Evolutionary conservation across 1,284 basidiomycete species (phyloP), one percentile per base, ranked within the genome.

Genomic region (Fomitopsis pinicola): DNA sequence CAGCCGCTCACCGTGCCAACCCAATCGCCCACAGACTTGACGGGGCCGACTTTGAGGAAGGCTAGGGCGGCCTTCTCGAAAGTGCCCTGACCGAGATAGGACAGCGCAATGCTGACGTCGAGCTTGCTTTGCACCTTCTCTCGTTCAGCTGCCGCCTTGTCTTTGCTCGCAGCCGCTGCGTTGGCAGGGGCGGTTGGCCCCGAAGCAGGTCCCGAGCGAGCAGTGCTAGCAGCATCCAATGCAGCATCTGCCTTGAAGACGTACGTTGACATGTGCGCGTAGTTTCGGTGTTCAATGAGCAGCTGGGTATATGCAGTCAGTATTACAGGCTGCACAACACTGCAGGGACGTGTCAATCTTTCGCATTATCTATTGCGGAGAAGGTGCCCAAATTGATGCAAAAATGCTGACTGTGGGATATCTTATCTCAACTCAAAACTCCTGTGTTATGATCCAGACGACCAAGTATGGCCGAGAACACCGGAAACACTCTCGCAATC

Each of bases 161-260:
- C 62, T 50, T 63, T 69, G 48, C 42, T 36, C 36, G 30, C 59
- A 5, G 64, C 60, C 22, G 65, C 66, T 0, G 53, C n/a, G 38
- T 40, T 40, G 4, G 60, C 56, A 40, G 72, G 67, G 10, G 73
- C 58, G 33, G 67, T 63, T 14, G 71, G 65, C 22, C 66, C 48
- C 8, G 72, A 64, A 9, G 64, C 55, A 60, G 66, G 58, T 26
- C 63, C 61, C 14, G 48, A 48, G 12, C 65, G 57, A 58, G 63
- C 26, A 55, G 45, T 14, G 53, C 56, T 65, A 0, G 83, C 78
- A 2, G 88, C 82, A 54, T 95, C 92, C 33, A 96, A 79, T 1
- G 94, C 91, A 0, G 90, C 86, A 61, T 95, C 94, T 8, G 94
- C 94, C 76, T 97, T 97, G 83, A 89, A 93, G 46, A 95, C 86